phyloP scores from a whole-genome alignment of 208 protist species.

The Trypanosoma melophagium region DNA sequence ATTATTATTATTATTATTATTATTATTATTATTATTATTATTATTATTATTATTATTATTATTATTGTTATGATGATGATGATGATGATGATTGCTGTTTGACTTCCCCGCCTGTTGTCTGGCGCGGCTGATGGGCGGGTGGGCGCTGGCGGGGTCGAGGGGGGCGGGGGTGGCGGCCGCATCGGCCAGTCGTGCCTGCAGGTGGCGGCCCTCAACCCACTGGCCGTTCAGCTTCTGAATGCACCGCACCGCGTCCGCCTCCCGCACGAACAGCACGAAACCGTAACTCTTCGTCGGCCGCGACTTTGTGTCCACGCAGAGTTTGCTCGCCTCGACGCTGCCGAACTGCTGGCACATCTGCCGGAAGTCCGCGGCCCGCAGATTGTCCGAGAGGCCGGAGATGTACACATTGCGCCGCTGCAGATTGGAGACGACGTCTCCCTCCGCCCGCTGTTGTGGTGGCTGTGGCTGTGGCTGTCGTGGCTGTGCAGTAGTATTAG shows the following conservation, averaged over 20 bases:
- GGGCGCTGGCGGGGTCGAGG: slow-evolving; percentile 20
- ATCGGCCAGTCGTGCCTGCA: slow-evolving; percentile 68
- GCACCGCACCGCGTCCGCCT: slow-evolving; percentile 50
- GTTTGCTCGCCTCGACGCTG: slow-evolving; percentile 61
- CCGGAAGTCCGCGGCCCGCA: slow-evolving; percentile 52
- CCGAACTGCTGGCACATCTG: slow-evolving; percentile 64
- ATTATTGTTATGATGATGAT: neutral
- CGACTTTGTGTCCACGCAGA: slow-evolving; percentile 56
- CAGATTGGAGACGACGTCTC: slow-evolving; percentile 25
- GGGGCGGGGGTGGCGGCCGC: slow-evolving; percentile 56
- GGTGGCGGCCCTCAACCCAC: slow-evolving; percentile 33
- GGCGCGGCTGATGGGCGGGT: slow-evolving; percentile 23
- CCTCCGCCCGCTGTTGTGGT: neutral
- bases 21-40: slow-evolving; percentile 16
- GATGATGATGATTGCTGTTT: no score
- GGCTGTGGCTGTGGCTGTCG: no score
- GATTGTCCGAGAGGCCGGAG: slow-evolving; percentile 50
- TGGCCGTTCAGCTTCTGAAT: slow-evolving; percentile 55
- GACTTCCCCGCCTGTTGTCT: neutral
- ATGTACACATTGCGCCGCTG: slow-evolving; percentile 82
- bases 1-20: slow-evolving; percentile 12
- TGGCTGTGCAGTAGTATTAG: no score
- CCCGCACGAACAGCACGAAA: slow-evolving; percentile 67
- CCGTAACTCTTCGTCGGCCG: slow-evolving; percentile 67
- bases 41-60: no score